Base-by-base conservation (phyloP, 108 stramenopile genomes). In the Conticribra guillardii region DNA sequence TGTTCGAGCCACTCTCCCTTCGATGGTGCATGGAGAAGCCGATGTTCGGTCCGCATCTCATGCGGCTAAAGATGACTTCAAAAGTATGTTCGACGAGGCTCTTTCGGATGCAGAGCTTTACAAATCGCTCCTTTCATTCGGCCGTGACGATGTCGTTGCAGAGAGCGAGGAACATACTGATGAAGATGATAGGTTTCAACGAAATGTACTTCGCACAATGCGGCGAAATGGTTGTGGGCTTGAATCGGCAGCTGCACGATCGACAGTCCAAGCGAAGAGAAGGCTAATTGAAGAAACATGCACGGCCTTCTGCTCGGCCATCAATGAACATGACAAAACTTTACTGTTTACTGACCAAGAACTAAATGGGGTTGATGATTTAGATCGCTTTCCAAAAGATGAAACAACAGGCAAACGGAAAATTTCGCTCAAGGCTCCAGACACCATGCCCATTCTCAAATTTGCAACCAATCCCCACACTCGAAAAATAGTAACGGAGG, bases 401-500 rank as follows among this genome's bases (percentile, higher is more conserved):
- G 26, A 54, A 24, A 18, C 19, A 7, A 59, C 37, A 17, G 29
- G 24, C 4, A 64, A 60, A 47, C 17, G 63, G 27, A 51, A 29
- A 19, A 48, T 73, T 1, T 53, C 63, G 21, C 62, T 73, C 1
- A 73, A 73, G 14, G 62, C 71, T 30, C 71, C 71, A 0, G 50
- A 47, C 23, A 60, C 61, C 2, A 19, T 62, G 17, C 71, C 71
- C 22, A 11, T 73, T 0, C 34, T 73, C 21, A 63, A 73, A 50
- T 54, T 53, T 47, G 58, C 59, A 27, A 11, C 19, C 15, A 22
- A 29, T 16, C 4, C 52, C 2, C n/a, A 54, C 9, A 64, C 71
- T n/a, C 34, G 63, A 44, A 52, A 37, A 27, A 28, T 0, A 0
- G 70, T 60, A n/a, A 18, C 22, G 47, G 60, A 49, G 9, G 70